These are phyloP conservation scores for Penicillium sp. DNA, from an alignment of 2,329 filamentous ascomycete species.

Conservation along the genomic window DNA sequence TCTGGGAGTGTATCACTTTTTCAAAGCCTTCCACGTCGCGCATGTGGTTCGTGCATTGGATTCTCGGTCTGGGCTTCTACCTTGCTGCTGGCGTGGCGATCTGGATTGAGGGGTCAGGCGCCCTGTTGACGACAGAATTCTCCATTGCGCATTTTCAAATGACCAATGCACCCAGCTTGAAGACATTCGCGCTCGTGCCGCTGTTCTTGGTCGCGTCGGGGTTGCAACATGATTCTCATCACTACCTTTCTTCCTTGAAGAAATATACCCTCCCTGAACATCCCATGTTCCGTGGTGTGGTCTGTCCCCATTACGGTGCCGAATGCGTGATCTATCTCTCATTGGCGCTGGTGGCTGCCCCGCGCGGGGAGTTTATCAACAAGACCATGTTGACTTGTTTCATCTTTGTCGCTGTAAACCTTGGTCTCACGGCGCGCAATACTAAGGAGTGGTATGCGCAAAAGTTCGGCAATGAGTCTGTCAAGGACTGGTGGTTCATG, in stretches of 20 bases:
- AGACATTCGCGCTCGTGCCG: slow-evolving; percentile 58
- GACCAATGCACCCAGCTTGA: slow-evolving; percentile 47
- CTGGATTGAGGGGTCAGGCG: slow-evolving; percentile 77
- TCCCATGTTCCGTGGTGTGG: slow-evolving; percentile 68
- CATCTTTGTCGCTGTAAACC: slow-evolving; percentile 74
- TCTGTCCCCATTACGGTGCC: slow-evolving; percentile 90
- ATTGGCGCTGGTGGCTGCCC: slow-evolving; percentile 74
- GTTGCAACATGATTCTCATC: slow-evolving; percentile 74
- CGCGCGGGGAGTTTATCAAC: slow-evolving; percentile 66
- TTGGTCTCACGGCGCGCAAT: slow-evolving; percentile 76
- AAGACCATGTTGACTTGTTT: slow-evolving; percentile 70
- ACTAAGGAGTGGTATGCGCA: slow-evolving; percentile 77
- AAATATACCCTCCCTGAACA: slow-evolving; percentile 81
- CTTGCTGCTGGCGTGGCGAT: slow-evolving; percentile 69
- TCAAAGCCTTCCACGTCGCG: slow-evolving; percentile 67
- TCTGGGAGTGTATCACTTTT: slow-evolving; percentile 72
- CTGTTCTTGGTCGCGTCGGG: slow-evolving; percentile 70
- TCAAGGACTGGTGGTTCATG: slow-evolving; percentile 71
- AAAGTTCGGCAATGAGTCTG: slow-evolving; percentile 69
- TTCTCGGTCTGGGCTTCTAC: slow-evolving; percentile 78
- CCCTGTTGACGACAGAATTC: slow-evolving; percentile 36
- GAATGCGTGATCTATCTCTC: slow-evolving; percentile 83
- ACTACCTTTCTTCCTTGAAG: slow-evolving; percentile 67
- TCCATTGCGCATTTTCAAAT: slow-evolving; percentile 39
- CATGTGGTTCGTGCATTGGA: slow-evolving; percentile 87